Base-by-base conservation (phyloP, 1,139 yeast genomes). In the Geotrichum klebahnii region DNA sequence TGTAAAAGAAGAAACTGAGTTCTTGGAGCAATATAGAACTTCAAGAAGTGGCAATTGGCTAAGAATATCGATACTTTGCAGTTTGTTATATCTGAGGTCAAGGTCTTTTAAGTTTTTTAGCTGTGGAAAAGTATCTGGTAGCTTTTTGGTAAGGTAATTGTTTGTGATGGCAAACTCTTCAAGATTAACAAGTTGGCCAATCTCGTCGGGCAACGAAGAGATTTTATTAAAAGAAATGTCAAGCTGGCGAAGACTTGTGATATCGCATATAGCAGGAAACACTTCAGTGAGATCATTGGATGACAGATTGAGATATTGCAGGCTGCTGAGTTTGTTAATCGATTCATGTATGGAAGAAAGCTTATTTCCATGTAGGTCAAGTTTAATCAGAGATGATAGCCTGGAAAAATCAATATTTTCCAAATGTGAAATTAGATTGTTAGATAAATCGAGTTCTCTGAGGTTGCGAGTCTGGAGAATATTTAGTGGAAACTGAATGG, bases 201-300 rank as follows among this genome's bases (percentile, higher is more conserved):
- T 77, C 3, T 81, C 74, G n/a, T 69, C 72, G 0, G 96, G 94
- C 2, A 90, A 61, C 2, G 56, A 57, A 3, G 75, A 69, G 45
- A 92, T 76, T 53, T 80, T 80, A 65, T 92, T 92, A 67, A 88
- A 90, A 0, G 96, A 87, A 46, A 92, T 65, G 62, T 90, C 96
- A 55, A 92, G 72, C 52, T 83, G 85, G 42, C 73, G 70, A 54
- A 92, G 73, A 48, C 79, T 76, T 0, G 73, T 64, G 57, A 92
- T 73, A 22, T 77, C 74, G 61, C 81, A 81, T n/a, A 89, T 68
- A 5, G 84, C 78, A 47, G 79, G 81, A 0, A 96, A 96, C 57
- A 86, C 82, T 5, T 65, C 66, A 37, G 76, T 75, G 60, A 92
- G 79, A 55, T 81, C 80, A 65, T 94, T 94, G 1, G 96, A 87